Evolutionary conservation across 306 rosid species (phyloP).

Genomic region (Malus sieversii): DNA sequence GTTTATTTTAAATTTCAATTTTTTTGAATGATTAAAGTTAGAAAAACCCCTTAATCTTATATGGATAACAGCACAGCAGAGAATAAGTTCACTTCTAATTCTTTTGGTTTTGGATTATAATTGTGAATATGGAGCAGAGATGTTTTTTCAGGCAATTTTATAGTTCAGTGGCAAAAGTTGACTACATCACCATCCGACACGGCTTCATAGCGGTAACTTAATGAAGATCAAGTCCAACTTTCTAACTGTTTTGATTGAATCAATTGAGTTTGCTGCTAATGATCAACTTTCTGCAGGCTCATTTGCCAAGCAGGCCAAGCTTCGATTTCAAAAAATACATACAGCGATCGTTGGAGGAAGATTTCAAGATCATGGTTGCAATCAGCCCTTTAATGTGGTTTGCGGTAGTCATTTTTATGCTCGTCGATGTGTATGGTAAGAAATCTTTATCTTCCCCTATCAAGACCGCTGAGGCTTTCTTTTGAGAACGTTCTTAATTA

Average conservation of each 20-base stretch:
- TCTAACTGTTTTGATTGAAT: neutral
- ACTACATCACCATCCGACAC: constrained; percentile 35
- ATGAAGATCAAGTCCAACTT: neutral
- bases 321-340: constrained; percentile 36
- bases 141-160: constrained; percentile 40
- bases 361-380: constrained; percentile 29
- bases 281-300: constrained; percentile 23
- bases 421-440: constrained; percentile 32
- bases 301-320: constrained; percentile 19
- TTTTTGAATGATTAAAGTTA: too few relatives aligned
- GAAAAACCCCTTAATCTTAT: neutral
- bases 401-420: constrained; percentile 18
- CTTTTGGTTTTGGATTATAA: neutral
- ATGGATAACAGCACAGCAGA: neutral
- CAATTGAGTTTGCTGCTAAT: neutral
- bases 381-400: constrained; percentile 47
- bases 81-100: neutral
- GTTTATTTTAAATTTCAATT: too few relatives aligned
- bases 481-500: too few relatives aligned
- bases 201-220: constrained; percentile 31
- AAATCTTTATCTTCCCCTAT: neutral
- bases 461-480: neutral
- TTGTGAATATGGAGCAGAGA: constrained; percentile 28
- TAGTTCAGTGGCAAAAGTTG: constrained; percentile 34
- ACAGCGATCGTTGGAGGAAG: constrained; percentile 31